A percentile compares a stretch with the other conserved stretches of the same genome.
Evolutionary conservation across 805 yeast species (phyloP).

Genomic region (Metschnikowia dekortorum): DNA sequence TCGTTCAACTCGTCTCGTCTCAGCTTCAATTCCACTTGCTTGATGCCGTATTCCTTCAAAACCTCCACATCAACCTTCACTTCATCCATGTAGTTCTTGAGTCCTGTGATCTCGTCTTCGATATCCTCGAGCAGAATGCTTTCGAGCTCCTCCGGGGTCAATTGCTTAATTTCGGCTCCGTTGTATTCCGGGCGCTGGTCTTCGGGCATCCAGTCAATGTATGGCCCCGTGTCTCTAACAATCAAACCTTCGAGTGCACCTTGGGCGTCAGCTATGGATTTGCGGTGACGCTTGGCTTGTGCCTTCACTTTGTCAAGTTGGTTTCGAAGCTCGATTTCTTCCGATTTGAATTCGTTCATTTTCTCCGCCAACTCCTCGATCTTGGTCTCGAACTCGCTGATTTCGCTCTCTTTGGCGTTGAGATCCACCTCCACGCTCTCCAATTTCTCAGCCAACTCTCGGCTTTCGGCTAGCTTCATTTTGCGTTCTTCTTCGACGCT

Average conservation of each 20-base stretch:
- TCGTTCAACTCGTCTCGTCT: conserved; percentile 64
- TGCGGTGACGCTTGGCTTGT: conserved; percentile 33
- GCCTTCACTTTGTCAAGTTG: conserved; percentile 55
- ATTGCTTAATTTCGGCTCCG: conserved; percentile 36
- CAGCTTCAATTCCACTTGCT: conserved; percentile 58
- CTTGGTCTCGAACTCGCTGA: conserved; percentile 30
- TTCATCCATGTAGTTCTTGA: conserved; percentile 53
- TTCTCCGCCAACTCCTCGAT: conserved; percentile 38
- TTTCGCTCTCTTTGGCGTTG: conserved; percentile 37
- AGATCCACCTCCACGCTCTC: conserved; percentile 28
- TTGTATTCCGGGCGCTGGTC: conserved; percentile 34
- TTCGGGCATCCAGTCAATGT: conserved; percentile 47
- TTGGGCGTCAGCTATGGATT: conserved; percentile 34
- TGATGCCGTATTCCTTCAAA: conserved; percentile 67
- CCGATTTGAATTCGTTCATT: conserved; percentile 55
- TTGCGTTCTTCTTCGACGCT: conserved; percentile 21
- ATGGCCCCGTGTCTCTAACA: conserved; percentile 50
- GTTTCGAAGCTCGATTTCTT: conserved; percentile 63
- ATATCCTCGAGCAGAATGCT: conserved; percentile 45
- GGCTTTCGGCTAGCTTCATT: conserved; percentile 18
- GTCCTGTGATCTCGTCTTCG: conserved; percentile 45
- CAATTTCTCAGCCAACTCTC: conserved; percentile 23
- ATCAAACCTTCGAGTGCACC: conserved; percentile 41
- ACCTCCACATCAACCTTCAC: conserved; percentile 69
- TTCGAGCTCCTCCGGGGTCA: conserved; percentile 49